These are phyloP conservation scores for Spathaspora hagerdaliae DNA, from an alignment of 805 yeast species.

Conservation along the genomic window DNA sequence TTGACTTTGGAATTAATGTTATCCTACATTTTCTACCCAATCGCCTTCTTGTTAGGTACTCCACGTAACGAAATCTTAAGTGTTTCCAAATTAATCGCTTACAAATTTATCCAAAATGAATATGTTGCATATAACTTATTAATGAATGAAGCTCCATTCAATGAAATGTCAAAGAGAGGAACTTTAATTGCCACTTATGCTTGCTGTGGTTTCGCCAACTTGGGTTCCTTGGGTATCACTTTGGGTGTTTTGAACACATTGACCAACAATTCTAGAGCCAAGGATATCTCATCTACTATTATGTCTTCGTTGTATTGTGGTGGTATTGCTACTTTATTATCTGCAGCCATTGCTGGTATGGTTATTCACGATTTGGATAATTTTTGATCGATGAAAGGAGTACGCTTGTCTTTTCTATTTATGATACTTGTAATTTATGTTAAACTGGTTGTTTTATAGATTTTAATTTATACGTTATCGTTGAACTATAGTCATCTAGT, in stretches of 20 bases:
- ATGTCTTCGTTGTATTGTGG: conserved; percentile 51
- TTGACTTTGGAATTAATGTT: conserved; percentile 53
- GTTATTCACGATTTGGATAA: conserved; percentile 46
- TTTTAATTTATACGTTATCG: too few relatives aligned
- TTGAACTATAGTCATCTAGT: too few relatives aligned
- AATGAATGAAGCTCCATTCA: conserved; percentile 40
- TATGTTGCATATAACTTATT: conserved; percentile 50
- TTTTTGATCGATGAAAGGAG: conserved; percentile 5
- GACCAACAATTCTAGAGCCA: conserved; percentile 46
- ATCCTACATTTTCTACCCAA: conserved; percentile 57
- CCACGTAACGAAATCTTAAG: conserved; percentile 48
- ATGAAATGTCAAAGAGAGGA: conserved; percentile 46
- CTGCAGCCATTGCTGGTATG: conserved; percentile 64
- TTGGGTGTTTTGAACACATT: conserved; percentile 56
- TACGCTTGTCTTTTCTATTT: neutral
- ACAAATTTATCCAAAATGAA: conserved; percentile 60
- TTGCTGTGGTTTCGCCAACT: conserved; percentile 59
- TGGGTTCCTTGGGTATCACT: conserved; percentile 60
- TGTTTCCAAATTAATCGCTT: conserved; percentile 50
- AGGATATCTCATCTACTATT: conserved; percentile 44
- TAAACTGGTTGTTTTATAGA: too few relatives aligned
- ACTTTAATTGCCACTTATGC: conserved; percentile 57
- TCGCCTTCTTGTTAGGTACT: conserved; percentile 55
- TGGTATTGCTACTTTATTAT: conserved; percentile 47
- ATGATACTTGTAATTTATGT: neutral